Conservation (phyloP, 306 rosid species). For the Fagus crenata region DNA sequence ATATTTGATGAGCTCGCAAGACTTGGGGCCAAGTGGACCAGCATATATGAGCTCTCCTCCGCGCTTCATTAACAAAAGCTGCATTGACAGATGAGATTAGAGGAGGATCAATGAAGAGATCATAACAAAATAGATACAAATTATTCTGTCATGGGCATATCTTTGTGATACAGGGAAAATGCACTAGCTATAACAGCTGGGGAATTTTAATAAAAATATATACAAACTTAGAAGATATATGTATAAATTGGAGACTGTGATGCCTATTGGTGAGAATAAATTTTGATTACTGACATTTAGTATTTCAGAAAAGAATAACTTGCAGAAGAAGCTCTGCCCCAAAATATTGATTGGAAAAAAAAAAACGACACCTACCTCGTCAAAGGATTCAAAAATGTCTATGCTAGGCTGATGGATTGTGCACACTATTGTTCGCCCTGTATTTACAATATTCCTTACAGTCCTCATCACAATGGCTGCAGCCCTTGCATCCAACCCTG, state of each 20-base stretch:
- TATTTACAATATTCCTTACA: constrained; percentile 92
- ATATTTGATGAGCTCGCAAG: constrained; percentile 77
- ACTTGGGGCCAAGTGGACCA: constrained; percentile 93
- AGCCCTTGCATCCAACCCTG: constrained; percentile 95
- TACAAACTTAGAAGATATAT: not conserved
- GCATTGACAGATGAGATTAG: constrained; percentile 37
- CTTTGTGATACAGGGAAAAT: not conserved
- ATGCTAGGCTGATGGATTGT: constrained; percentile 99
- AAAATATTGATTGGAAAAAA: not conserved
- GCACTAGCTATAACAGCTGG: not conserved
- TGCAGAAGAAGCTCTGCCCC: not conserved
- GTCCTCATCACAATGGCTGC: constrained; percentile 99
- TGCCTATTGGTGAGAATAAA: not conserved
- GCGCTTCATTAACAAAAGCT: constrained; percentile 96
- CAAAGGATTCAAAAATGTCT: constrained; percentile 98
- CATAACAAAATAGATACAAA: constrained; percentile 13
- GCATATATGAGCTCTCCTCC: constrained; percentile 99
- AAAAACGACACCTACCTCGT: constrained; percentile 57
- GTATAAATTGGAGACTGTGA: not conserved
- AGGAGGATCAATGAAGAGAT: constrained; percentile 11
- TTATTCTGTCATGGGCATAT: not conserved
- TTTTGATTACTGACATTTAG: not conserved
- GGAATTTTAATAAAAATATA: not conserved
- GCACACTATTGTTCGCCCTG: constrained; percentile 97
- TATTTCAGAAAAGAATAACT: not conserved